A percentile compares a stretch with the other conserved stretches of the same genome.
phyloP scores from a whole-genome alignment of 225 moss, liverwort and hornwort genomes.

The Marchantia paleacea region DNA sequence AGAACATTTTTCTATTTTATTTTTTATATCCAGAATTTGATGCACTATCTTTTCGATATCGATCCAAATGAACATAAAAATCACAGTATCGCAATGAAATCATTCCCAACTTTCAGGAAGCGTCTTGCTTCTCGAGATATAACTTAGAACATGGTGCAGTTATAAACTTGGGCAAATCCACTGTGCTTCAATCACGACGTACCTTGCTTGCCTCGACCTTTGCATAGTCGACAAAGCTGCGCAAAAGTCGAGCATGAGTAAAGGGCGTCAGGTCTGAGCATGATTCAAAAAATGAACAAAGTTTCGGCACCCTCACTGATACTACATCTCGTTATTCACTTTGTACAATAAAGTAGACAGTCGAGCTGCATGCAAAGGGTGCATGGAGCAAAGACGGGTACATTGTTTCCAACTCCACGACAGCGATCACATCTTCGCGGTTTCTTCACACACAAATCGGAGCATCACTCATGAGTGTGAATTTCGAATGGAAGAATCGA shows the following conservation, averaged over 20 bases:
- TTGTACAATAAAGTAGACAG: background rate
- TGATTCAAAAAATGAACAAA: background rate
- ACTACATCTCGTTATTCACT: background rate
- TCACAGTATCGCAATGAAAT: no score
- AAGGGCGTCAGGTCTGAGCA: background rate
- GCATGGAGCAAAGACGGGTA: conserved; percentile 8
- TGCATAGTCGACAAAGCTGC: conserved; percentile 87
- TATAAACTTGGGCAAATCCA: background rate
- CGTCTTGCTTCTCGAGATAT: no score
- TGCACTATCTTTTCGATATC: no score
- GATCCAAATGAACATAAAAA: no score
- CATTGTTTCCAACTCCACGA: conserved; percentile 51
- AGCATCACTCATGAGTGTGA: no score
- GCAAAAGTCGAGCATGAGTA: conserved; percentile 18
- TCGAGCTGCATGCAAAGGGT: background rate
- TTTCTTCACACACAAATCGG: conserved; percentile 23
- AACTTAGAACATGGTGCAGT: no score
- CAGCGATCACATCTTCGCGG: conserved; percentile 42
- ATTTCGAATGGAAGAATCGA: no score
- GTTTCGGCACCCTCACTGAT: background rate
- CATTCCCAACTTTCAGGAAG: no score
- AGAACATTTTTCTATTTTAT: no score
- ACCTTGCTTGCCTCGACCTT: conserved; percentile 96
- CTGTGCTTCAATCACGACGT: background rate
- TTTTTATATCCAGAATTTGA: no score